Evolutionary conservation across 2,329 filamentous ascomycete species (phyloP), one percentile per base, ranked within the genome.

Genomic region (Davidsoniella australis): DNA sequence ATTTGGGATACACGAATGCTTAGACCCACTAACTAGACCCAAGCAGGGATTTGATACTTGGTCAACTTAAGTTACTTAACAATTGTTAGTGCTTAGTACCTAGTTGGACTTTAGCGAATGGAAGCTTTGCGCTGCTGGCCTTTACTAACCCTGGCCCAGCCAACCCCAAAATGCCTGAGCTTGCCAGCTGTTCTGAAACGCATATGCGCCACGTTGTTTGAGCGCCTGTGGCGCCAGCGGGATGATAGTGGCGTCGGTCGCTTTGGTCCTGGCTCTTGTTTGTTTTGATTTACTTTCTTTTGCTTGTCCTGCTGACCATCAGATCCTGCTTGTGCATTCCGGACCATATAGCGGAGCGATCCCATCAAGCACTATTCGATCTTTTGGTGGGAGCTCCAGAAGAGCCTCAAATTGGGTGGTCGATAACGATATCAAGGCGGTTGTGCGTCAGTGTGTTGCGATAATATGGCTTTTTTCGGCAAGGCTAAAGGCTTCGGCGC

Each of bases 1-100:
- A 60, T 61, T 38, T 38, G 20, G 39, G 24, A 47, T 26, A 47
- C 45, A 47, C 45, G 45, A 37, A 47, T 24, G 36, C 16, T 10
- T 41, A 46, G 26, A 42, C 20, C 23, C 29, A 33, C 29, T 41
- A 41, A 33, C 29, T 41, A 41, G 29, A 36, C n/a, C 4, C 17
- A 23, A 18, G 29, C 33, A 44, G 41, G 47, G 47, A 41, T 38
- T 16, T 17, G 6, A 23, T 37, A 43, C 10, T 33, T 26, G 24
- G 24, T 5, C 20, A 23, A 23, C 20, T 23, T 23, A 23, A 23
- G 20, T 23, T 23, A 23, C 20, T 5, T 23, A 5, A 23, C 20
- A 23, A 23, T 23, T 23, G 20, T 23, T 23, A 23, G 20, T 23
- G 42, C 42, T 33, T 33, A 33, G 29, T 33, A 9, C 12, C 6